These are phyloP conservation scores for Diphasiastrum complanatum DNA, from an alignment of 83 land plant genomes.

Conservation along the genomic window DNA sequence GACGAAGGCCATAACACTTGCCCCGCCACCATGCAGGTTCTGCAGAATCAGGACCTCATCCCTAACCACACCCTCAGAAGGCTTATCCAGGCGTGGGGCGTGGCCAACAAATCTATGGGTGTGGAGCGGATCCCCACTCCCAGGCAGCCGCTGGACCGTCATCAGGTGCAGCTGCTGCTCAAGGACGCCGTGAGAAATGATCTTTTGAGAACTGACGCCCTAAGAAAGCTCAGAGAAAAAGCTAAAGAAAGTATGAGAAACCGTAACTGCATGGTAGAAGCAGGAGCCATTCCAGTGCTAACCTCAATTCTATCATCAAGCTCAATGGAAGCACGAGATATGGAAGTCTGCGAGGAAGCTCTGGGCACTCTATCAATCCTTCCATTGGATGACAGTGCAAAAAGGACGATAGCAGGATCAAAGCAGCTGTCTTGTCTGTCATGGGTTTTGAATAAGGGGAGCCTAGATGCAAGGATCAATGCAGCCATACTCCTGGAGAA, in stretches of 20 bases:
- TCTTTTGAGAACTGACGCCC: neutral
- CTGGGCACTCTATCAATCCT: constrained; percentile 8
- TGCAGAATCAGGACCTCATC: constrained; percentile 39
- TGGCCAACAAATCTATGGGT: neutral
- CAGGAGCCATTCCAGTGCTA: constrained; percentile 21
- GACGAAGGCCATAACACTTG: constrained; percentile 52
- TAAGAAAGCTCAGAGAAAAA: constrained; percentile 3
- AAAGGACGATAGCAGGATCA: neutral
- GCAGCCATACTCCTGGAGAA: neutral
- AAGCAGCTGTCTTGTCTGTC: neutral
- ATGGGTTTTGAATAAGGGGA: neutral
- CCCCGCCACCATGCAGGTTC: constrained; percentile 67
- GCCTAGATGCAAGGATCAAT: constrained; percentile 3
- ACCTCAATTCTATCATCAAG: constrained; percentile 6
- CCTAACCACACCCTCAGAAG: constrained; percentile 19
- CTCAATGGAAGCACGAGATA: neutral
- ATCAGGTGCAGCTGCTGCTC: neutral
- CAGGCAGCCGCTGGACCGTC: constrained; percentile 12
- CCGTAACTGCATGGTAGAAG: constrained; percentile 6
- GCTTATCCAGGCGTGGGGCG: constrained; percentile 62
- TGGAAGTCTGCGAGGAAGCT: constrained; percentile 7
- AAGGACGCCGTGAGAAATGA: neutral
- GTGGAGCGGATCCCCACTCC: constrained; percentile 1
- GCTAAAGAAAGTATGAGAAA: constrained; percentile 21
- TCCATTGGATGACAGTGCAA: constrained; percentile 17